Conservation (phyloP, 2,329 filamentous ascomycete species). For the Aaosphaeria pasadenensis region DNA sequence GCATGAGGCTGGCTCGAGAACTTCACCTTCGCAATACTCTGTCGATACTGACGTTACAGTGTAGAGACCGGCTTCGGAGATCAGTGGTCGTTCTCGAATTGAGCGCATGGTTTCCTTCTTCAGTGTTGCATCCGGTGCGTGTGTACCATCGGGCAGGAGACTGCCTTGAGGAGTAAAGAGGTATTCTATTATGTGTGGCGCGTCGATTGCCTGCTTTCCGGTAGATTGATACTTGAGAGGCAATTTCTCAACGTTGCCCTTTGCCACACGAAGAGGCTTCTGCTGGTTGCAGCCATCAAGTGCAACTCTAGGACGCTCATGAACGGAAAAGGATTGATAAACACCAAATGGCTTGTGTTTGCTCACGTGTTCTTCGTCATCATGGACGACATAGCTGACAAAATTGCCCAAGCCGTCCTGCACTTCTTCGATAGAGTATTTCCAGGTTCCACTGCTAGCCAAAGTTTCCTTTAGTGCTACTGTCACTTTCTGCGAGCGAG, state of each 20-base stretch:
- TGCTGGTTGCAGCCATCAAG: slow-evolving; percentile 75
- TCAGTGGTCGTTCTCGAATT: slow-evolving; percentile 61
- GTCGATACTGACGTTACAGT: slow-evolving; percentile 77
- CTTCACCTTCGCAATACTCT: slow-evolving; percentile 79
- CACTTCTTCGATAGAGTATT: slow-evolving; percentile 88
- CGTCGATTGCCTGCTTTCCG: slow-evolving; percentile 57
- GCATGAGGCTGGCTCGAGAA: slow-evolving; percentile 92
- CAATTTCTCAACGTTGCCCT: slow-evolving; percentile 64
- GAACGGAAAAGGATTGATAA: slow-evolving; percentile 76
- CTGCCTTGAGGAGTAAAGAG: slow-evolving; percentile 74
- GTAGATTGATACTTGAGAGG: slow-evolving; percentile 69
- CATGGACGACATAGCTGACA: slow-evolving; percentile 64
- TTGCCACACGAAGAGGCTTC: slow-evolving; percentile 78
- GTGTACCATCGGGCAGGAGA: slow-evolving; percentile 67
- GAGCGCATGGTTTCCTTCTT: slow-evolving; percentile 62
- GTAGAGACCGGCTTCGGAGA: slow-evolving; percentile 81
- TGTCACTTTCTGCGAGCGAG: slow-evolving; percentile 67
- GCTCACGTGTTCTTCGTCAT: slow-evolving; percentile 62
- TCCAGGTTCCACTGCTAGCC: slow-evolving; percentile 73
- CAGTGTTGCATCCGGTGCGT: slow-evolving; percentile 54
- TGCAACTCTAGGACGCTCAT: slow-evolving; percentile 75
- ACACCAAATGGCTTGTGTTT: slow-evolving; percentile 61
- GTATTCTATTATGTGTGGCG: slow-evolving; percentile 73
- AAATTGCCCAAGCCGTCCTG: slow-evolving; percentile 87
- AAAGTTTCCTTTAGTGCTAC: slow-evolving; percentile 92